These are phyloP conservation scores for Lentinus polychrous DNA, from an alignment of 1,284 basidiomycete species.

Conservation along the genomic window DNA sequence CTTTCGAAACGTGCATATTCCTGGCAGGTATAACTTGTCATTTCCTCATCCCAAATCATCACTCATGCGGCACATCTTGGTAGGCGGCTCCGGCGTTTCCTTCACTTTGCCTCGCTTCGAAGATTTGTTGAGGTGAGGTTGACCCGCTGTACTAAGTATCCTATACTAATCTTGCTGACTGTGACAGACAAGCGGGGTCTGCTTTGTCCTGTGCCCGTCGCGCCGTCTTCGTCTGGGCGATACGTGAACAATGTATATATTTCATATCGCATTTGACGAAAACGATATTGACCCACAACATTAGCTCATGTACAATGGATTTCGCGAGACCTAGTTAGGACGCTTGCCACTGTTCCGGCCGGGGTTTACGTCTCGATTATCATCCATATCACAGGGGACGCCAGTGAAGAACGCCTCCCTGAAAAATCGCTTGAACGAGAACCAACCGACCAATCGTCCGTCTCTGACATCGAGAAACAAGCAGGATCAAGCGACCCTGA, in stretches of 20 bases:
- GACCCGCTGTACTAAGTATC: not conserved
- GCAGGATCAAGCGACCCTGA: not conserved
- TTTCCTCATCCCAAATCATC: not conserved
- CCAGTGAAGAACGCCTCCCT: slow-evolving; percentile 4
- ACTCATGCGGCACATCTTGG: not conserved
- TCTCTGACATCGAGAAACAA: slow-evolving; percentile 8
- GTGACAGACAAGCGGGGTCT: slow-evolving; percentile 19
- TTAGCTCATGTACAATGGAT: slow-evolving; percentile 39
- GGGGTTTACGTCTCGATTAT: slow-evolving; percentile 27
- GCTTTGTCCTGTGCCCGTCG: slow-evolving; percentile 24
- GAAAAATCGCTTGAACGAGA: slow-evolving; percentile 11
- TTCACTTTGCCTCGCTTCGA: slow-evolving; percentile 43
- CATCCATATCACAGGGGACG: slow-evolving; percentile 30
- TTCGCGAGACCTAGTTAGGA: slow-evolving; percentile 26
- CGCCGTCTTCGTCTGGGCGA: slow-evolving; percentile 38
- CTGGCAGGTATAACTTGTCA: slow-evolving; percentile 38
- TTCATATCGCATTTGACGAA: not conserved
- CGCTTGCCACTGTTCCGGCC: slow-evolving; percentile 23
- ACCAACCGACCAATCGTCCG: slow-evolving; percentile 15
- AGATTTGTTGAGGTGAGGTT: slow-evolving; percentile 33
- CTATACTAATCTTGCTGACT: not conserved
- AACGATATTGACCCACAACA: not conserved
- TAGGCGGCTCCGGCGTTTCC: slow-evolving; percentile 45
- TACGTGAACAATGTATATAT: slow-evolving; percentile 32
- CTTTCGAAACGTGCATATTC: slow-evolving; percentile 38